A percentile compares a stretch with the other conserved stretches of the same genome.
Conservation (phyloP, 371 early-diverging fungal species). For the Mucor mucedo region DNA sequence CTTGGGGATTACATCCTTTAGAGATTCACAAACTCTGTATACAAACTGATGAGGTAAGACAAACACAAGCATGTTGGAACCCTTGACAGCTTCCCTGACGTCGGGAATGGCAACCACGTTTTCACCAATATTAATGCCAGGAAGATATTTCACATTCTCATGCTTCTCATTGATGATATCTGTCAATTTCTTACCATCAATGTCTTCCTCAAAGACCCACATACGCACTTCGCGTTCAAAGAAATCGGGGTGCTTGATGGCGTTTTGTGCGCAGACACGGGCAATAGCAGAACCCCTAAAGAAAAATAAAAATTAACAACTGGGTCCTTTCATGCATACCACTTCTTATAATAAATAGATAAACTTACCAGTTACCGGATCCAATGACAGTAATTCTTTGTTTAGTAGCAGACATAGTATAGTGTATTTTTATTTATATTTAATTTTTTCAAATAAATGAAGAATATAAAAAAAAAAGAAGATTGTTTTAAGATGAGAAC, state of each 20-base stretch:
- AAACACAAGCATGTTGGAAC: slow-evolving; percentile 90
- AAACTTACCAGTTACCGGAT: slow-evolving; percentile 90
- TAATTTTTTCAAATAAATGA: not conserved
- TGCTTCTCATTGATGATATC: slow-evolving; percentile 94
- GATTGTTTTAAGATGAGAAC: no score
- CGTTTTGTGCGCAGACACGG: slow-evolving; percentile 89
- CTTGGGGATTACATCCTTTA: slow-evolving; percentile 22
- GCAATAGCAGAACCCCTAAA: slow-evolving; percentile 96
- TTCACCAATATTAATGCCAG: slow-evolving; percentile 81
- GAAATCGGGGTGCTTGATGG: slow-evolving; percentile 54
- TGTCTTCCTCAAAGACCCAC: slow-evolving; percentile 93
- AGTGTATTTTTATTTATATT: not conserved
- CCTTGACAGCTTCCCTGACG: slow-evolving; percentile 75
- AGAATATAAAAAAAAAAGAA: no score
- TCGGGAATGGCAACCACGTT: slow-evolving; percentile 80
- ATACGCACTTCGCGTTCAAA: slow-evolving; percentile 85
- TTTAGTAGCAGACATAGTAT: slow-evolving; percentile 12
- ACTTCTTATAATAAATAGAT: not conserved
- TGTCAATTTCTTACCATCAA: slow-evolving; percentile 84
- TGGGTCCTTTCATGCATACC: not conserved
- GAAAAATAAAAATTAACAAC: not conserved
- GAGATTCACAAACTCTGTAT: slow-evolving; percentile 71
- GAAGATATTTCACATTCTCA: slow-evolving; percentile 95
- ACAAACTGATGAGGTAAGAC: slow-evolving; percentile 98
- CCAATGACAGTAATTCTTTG: slow-evolving; percentile 81